Base-by-base conservation (phyloP, 2,329 filamentous ascomycete genomes). In the Hypoxylon sp. region DNA sequence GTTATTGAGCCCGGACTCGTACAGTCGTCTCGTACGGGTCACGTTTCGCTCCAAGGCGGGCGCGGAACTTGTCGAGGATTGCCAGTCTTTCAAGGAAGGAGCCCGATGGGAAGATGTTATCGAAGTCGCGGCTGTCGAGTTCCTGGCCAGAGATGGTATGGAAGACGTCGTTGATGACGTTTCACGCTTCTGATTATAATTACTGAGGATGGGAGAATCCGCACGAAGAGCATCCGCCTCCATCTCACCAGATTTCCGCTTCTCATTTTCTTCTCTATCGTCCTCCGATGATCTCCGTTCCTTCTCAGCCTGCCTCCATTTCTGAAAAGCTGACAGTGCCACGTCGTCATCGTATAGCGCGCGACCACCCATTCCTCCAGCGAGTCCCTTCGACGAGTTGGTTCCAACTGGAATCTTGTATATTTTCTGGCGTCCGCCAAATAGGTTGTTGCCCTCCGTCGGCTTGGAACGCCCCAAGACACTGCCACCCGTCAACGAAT, bases 371-470 rank as follows among this genome's bases (percentile, higher is more conserved):
- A 92, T 86, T 46, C 83, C 85, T 18, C 82, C 81, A 14, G 73
- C 75, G 3, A 67, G 33, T 4, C 80, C 82, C 32, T 82, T 80
- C 2, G 82, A 83, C 44, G 77, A 75, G 12, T 76, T 75, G 18
- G 78, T 77, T 24, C 84, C 83, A 2, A 82, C 82, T 0, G 91
- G 84, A 68, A 97, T 92, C 77, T 93, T 94, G 79, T 96, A 98
- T 36, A 98, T 90, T 80, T 98, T 98, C 77, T 98, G 96, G 45
- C 96, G 89, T 14, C 96, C 96, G 61, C 96, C 96, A 78, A 99
- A 99, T 60, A 99, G 79, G 71, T 92, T 91, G 75, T 98, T 99
- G 46, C 95, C 93, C 75, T 98, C 95, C 1, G 87, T 89, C 0
- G 93, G 93, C 71, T 94, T 90, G 6, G 91, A 84, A 53, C 96